Percentiles rank a stretch among this genome's conserved stretches.
Evolutionary conservation across 192 early-diverging fungal genomes (phyloP).

Genomic region (Spizellomyces sp.): DNA sequence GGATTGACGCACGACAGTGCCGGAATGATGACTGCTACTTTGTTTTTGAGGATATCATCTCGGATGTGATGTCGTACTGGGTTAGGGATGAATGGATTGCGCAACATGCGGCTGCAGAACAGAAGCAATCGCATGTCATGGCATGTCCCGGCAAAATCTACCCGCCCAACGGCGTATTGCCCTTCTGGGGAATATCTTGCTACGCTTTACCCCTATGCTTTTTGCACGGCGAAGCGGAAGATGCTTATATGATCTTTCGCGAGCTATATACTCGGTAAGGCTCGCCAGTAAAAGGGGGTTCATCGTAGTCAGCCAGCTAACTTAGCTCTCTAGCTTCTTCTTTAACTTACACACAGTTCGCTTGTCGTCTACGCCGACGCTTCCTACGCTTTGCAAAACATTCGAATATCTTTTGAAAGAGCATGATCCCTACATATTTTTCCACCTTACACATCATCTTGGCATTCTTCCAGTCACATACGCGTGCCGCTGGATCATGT

Average conservation of each 20-base stretch:
- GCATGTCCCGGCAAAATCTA: conserved; percentile 17
- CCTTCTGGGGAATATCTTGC: conserved; percentile 49
- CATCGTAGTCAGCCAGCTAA: background rate
- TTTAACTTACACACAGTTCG: conserved; percentile 49
- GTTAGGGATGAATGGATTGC: conserved; percentile 53
- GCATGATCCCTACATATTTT: conserved; percentile 44
- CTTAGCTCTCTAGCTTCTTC: conserved; percentile 43
- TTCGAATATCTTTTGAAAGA: conserved; percentile 58
- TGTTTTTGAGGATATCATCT: conserved; percentile 60
- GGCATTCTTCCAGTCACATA: conserved; percentile 37
- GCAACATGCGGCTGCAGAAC: background rate
- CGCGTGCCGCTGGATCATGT: conserved; percentile 59
- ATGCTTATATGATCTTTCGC: conserved; percentile 54
- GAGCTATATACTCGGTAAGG: conserved; percentile 54
- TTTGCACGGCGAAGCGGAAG: conserved; percentile 42
- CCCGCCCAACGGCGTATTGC: conserved; percentile 56
- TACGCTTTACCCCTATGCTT: conserved; percentile 62
- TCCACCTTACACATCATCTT: conserved; percentile 42
- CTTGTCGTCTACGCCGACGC: conserved; percentile 9
- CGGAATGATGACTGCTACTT: conserved; percentile 60
- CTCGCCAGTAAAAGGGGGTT: no score
- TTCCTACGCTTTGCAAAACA: conserved; percentile 32
- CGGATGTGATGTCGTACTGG: conserved; percentile 51
- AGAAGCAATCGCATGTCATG: conserved; percentile 15
- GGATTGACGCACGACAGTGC: conserved; percentile 45